Evolutionary conservation across 2,329 filamentous ascomycete genomes (phyloP).

Genomic region (Phialocephala sp.): DNA sequence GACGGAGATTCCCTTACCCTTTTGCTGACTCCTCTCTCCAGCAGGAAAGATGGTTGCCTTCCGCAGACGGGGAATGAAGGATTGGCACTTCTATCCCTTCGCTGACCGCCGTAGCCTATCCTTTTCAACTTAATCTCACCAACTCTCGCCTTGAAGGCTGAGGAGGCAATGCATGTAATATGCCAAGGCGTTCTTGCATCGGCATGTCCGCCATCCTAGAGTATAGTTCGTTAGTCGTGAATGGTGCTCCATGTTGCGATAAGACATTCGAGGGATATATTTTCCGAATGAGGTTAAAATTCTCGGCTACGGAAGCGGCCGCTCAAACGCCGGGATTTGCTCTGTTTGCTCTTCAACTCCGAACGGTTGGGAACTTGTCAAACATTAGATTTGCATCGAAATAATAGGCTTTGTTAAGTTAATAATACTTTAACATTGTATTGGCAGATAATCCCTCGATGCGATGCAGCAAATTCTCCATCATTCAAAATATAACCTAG

Average conservation of each 20-base stretch:
- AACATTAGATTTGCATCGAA: too few species aligned
- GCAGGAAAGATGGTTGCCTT: background rate
- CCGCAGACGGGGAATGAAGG: background rate
- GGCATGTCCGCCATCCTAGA: background rate
- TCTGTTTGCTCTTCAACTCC: too few species aligned
- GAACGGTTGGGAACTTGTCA: too few species aligned
- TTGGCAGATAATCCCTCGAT: too few species aligned
- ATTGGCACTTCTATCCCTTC: background rate
- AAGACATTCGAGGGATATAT: conserved; percentile 6
- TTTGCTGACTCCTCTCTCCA: background rate
- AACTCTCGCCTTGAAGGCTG: background rate
- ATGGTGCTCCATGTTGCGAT: conserved; percentile 3
- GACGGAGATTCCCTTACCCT: background rate
- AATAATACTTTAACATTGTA: too few species aligned
- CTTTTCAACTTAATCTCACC: background rate
- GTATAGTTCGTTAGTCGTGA: background rate
- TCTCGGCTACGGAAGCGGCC: background rate
- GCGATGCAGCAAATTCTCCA: too few species aligned
- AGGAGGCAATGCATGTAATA: background rate
- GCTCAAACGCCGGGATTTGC: background rate
- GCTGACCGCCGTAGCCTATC: background rate
- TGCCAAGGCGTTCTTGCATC: background rate
- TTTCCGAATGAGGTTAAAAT: background rate
- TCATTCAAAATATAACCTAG: too few species aligned
- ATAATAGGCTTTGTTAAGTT: too few species aligned